A percentile compares a stretch with the other conserved stretches of the same genome.
Evolutionary conservation across 176 grass and related monocot genomes (phyloP).

Genomic region (Aegilops longissima): DNA sequence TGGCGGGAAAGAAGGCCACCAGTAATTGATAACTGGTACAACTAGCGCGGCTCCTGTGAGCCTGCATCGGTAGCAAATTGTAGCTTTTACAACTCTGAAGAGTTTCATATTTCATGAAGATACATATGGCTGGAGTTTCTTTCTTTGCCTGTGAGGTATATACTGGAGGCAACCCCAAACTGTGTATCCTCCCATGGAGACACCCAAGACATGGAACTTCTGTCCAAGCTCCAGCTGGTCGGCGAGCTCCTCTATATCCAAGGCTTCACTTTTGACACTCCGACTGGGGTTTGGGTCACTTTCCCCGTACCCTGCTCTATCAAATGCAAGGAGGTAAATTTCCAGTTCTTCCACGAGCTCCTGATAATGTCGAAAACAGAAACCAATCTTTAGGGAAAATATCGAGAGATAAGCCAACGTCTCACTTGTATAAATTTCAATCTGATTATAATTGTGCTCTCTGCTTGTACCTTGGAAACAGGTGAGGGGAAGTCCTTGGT

Average conservation of each 20-base stretch:
- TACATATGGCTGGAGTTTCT: neutral
- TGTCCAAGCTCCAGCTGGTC: constrained; percentile 66
- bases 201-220: constrained; percentile 69
- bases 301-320: constrained; percentile 80
- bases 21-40: constrained; percentile 76
- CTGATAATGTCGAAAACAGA: constrained; percentile 36
- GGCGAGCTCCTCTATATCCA: constrained; percentile 75
- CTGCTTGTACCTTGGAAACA: constrained; percentile 52
- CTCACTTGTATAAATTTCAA: neutral
- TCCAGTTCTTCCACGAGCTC: constrained; percentile 66
- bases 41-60: constrained; percentile 63
- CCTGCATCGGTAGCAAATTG: constrained; percentile 24
- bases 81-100: constrained; percentile 10
- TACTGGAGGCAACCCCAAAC: constrained; percentile 79
- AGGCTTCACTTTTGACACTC: constrained; percentile 62
- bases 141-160: constrained; percentile 68
- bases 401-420: neutral
- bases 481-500: constrained; percentile 60
- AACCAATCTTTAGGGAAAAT: constrained; percentile 2
- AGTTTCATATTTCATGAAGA: constrained; percentile 3
- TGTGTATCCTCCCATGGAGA: constrained; percentile 74
- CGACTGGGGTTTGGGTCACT: constrained; percentile 72
- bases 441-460: neutral
- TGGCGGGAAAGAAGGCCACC: constrained; percentile 74
- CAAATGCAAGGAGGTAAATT: constrained; percentile 74